Percentiles rank a stretch among this genome's conserved stretches.
phyloP scores from a whole-genome alignment of 2,329 filamentous ascomycete species.

The Fusarium sp. region DNA sequence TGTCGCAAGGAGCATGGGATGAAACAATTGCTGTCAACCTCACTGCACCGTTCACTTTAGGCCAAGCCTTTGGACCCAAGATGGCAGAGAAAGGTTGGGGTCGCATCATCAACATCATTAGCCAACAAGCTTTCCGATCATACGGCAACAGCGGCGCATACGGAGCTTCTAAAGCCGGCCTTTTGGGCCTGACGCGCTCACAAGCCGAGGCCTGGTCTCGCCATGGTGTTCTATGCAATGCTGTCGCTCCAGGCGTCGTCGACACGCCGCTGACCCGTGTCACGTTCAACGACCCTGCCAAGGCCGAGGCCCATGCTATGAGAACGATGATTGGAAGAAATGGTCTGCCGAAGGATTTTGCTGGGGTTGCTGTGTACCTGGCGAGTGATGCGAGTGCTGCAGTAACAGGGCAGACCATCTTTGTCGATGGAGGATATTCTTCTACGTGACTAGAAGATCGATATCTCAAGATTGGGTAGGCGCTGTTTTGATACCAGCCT shows the following conservation, averaged over 20 bases:
- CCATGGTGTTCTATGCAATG: constrained; percentile 50
- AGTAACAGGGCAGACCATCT: constrained; percentile 50
- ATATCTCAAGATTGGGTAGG: not conserved
- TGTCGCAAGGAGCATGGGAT: constrained; percentile 48
- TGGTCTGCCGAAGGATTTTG: constrained; percentile 49
- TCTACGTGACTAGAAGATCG: constrained; percentile 22
- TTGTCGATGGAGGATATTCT: constrained; percentile 52
- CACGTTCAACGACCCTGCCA: constrained; percentile 39
- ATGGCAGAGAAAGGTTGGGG: constrained; percentile 50
- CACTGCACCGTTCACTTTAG: constrained; percentile 48
- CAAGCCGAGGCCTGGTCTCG: constrained; percentile 53
- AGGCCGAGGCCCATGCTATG: constrained; percentile 40
- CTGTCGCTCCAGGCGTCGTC: constrained; percentile 49
- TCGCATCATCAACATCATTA: constrained; percentile 50
- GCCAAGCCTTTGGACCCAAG: constrained; percentile 48
- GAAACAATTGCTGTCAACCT: constrained; percentile 49
- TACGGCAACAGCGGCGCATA: constrained; percentile 51
- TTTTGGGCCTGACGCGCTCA: constrained; percentile 48
- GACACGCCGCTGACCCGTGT: constrained; percentile 44
- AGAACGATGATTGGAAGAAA: constrained; percentile 50
- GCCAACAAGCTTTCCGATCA: constrained; percentile 49
- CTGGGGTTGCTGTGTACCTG: constrained; percentile 46
- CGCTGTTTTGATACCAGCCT: not conserved
- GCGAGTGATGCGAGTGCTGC: constrained; percentile 48
- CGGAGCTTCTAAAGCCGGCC: constrained; percentile 48